Evolutionary conservation across 257 asterid species (phyloP).

Genomic region (Fraxinus quadrangulata): DNA sequence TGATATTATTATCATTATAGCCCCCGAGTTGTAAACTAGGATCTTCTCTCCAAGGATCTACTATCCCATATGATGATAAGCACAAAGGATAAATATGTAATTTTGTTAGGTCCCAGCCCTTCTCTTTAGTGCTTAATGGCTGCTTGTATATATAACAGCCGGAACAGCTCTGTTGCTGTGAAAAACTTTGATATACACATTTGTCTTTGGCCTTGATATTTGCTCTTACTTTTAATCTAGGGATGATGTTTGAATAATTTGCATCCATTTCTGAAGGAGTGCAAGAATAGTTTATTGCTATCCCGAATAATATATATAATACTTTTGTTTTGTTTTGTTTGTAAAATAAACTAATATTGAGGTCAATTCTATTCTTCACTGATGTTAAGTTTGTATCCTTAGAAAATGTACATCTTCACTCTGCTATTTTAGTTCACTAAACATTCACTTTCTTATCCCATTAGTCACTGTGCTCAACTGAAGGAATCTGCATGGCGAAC

Average conservation of each 20-base stretch:
- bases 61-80: conserved; percentile 29
- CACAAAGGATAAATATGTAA: conserved; percentile 38
- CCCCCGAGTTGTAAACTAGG: conserved; percentile 19
- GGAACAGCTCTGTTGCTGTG: conserved; percentile 37
- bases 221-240: not conserved
- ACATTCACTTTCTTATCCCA: too few relatives aligned
- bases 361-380: too few relatives aligned
- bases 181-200: conserved; percentile 11
- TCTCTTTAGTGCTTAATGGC: conserved; percentile 39
- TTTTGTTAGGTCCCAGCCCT: conserved; percentile 39
- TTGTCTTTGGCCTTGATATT: not conserved
- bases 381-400: too few relatives aligned
- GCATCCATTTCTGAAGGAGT: too few relatives aligned
- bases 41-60: not conserved
- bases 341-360: too few relatives aligned
- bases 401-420: too few relatives aligned
- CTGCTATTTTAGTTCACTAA: too few relatives aligned
- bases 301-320: too few relatives aligned
- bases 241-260: not conserved
- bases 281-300: too few relatives aligned
- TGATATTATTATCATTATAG: conserved; percentile 11
- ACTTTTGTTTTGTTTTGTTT: too few relatives aligned
- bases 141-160: conserved; percentile 54
- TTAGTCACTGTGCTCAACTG: too few relatives aligned
- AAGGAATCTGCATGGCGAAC: too few relatives aligned